phyloP scores from a whole-genome alignment of 2,329 filamentous ascomycete species.

The Fusarium sp. region DNA sequence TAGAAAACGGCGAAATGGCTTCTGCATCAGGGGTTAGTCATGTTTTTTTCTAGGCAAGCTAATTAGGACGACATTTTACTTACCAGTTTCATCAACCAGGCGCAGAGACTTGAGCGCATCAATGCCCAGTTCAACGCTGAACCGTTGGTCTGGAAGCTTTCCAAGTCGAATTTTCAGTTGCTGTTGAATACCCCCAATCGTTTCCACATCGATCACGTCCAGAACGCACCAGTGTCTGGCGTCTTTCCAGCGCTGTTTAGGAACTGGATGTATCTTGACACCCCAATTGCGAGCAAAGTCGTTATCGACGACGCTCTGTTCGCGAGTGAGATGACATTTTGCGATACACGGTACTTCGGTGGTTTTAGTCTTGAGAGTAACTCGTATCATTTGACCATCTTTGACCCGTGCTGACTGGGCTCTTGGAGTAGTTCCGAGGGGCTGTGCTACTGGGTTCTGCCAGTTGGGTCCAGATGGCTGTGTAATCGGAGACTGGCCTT shows the following conservation, averaged over 20 bases:
- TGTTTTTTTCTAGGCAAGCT: not conserved
- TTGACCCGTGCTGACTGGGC: constrained; percentile 29
- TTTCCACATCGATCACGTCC: constrained; percentile 39
- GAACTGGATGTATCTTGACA: constrained; percentile 19
- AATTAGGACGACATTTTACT: constrained; percentile 11
- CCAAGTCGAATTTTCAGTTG: constrained; percentile 26
- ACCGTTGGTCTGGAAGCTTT: constrained; percentile 21
- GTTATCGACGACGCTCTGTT: constrained; percentile 27
- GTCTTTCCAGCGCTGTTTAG: constrained; percentile 21
- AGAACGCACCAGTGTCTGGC: constrained; percentile 26
- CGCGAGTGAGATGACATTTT: constrained; percentile 29
- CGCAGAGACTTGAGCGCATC: constrained; percentile 27
- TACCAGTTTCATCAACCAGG: constrained; percentile 26
- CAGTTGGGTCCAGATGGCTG: constrained; percentile 11
- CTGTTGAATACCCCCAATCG: constrained; percentile 20
- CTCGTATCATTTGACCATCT: constrained; percentile 37
- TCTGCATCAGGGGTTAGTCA: constrained; percentile 11
- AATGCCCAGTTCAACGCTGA: constrained; percentile 31
- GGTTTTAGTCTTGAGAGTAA: constrained; percentile 28
- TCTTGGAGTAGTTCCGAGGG: not conserved
- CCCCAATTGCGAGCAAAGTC: constrained; percentile 28
- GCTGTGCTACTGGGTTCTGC: constrained; percentile 17
- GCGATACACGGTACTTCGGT: constrained; percentile 34
- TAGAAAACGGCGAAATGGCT: constrained; percentile 12
- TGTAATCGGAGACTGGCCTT: constrained; percentile 30